Conservation (phyloP, 306 rosid genomes). For the Pyrus betulifolia region DNA sequence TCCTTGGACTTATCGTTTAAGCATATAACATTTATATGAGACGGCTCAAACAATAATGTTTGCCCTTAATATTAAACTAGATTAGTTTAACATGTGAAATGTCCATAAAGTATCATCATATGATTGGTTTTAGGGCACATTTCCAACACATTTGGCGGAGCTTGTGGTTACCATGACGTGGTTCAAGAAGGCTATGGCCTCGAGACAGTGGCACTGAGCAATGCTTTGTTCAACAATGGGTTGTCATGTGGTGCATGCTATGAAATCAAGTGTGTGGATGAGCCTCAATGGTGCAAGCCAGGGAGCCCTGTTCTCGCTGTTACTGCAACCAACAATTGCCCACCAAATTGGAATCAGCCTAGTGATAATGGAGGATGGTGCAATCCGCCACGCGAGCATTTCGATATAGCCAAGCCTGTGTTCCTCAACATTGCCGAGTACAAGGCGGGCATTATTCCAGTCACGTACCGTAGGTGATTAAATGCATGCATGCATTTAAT, state of each 20-base stretch:
- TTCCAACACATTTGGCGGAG: conserved; percentile 81
- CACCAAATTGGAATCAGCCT: conserved; percentile 32
- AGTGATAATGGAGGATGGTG: conserved; percentile 80
- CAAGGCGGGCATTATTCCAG: conserved; percentile 52
- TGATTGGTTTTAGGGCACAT: too few species aligned
- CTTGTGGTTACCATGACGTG: conserved; percentile 76
- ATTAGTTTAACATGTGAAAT: too few species aligned
- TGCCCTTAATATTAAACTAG: too few species aligned
- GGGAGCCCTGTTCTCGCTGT: conserved; percentile 39
- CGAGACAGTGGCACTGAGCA: conserved; percentile 60
- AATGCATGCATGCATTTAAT: too few species aligned
- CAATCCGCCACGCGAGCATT: conserved; percentile 66
- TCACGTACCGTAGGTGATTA: conserved; percentile 1
- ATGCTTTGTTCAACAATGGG: conserved; percentile 49
- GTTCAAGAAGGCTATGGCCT: conserved; percentile 63
- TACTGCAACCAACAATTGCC: conserved; percentile 69
- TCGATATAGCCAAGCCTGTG: conserved; percentile 69
- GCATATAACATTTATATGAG: too few species aligned
- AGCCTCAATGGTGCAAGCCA: conserved; percentile 45
- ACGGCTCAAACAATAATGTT: too few species aligned
- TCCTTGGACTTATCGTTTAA: too few species aligned
- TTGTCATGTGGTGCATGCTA: conserved; percentile 66
- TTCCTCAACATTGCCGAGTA: conserved; percentile 48
- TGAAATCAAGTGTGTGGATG: conserved; percentile 46
- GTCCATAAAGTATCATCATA: too few species aligned